Evolutionary conservation across 345 rosid species (phyloP), one percentile per base, ranked within the genome.

Genomic region (Populus pruinosa): DNA sequence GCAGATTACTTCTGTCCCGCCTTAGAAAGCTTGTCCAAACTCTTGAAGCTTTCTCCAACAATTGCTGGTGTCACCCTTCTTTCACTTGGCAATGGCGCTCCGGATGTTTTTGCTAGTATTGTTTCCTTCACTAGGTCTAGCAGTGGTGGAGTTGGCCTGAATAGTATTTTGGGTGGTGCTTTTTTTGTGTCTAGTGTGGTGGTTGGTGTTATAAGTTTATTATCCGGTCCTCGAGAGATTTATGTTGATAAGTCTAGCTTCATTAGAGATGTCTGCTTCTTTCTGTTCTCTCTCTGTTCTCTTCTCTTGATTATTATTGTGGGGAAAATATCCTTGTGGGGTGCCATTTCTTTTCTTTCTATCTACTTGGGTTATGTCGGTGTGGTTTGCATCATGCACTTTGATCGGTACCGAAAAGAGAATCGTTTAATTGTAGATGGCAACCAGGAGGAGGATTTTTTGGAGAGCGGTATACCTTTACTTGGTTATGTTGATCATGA

Each of bases 51-150:
- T 59, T 88, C 97, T n/a, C 98, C 97, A 0, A 89, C 97, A 0
- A 87, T 94, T 5, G 97, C 99, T 0, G 97, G 98, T 20, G 90
- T 89, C 13, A 92, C 98, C n/a, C 91, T 94, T 50, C 87, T 94
- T 7, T 88, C 97, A 1, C 93, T 94, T 1, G 97, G 98, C 0
- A 94, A 94, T 67, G 97, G 98, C 4, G 96, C 98, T 44, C 91
- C 98, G 38, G 98, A 92, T 84, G 90, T 94, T 76, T 92, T 94
- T 69, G 86, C 99, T 1, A 92, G 97, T 80, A 83, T 95, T 35
- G 91, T 90, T 71, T 91, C 99, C 64, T 93, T 95, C 85, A 90
- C 90, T 13, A 83, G 89, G 49, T 86, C 93, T 1, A 75, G 86
- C 3, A 84, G 87, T 17, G 98, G 94, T 8, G 91, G 79, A 68